Evolutionary conservation across 257 asterid genomes (phyloP).

Genomic region (Nicotiana otophora): DNA sequence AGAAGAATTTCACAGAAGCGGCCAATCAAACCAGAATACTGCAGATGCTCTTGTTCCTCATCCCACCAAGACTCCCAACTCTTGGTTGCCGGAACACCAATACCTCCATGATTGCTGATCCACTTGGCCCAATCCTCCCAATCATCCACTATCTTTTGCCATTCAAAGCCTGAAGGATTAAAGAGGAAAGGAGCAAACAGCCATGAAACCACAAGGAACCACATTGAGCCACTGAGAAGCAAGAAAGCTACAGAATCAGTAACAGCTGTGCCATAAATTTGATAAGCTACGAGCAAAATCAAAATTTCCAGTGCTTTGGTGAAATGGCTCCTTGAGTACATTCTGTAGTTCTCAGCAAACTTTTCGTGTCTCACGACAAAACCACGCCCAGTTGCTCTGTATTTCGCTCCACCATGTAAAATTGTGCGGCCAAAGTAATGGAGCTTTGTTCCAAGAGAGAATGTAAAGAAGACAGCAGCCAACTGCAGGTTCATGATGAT

Average conservation of each 20-base stretch:
- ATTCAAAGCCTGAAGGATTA: conserved; percentile 93
- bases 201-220: conserved; percentile 89
- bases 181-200: conserved; percentile 86
- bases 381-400: conserved; percentile 98
- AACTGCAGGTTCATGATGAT: conserved; percentile 92
- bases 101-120: conserved; percentile 73
- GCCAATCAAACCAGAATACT: conserved; percentile 60
- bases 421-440: conserved; percentile 93
- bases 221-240: conserved; percentile 55
- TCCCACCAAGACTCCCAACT: conserved; percentile 99
- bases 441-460: conserved; percentile 89
- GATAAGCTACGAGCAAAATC: conserved; percentile 63
- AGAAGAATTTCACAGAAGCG: conserved; percentile 66
- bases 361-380: conserved; percentile 89
- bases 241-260: conserved; percentile 20
- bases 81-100: conserved; percentile 82
- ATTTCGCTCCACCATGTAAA: conserved; percentile 91
- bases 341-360: conserved; percentile 85
- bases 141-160: conserved; percentile 98
- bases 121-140: conserved; percentile 92
- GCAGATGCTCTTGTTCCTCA: conserved; percentile 90
- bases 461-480: conserved; percentile 87
- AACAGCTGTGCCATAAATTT: conserved; percentile 46
- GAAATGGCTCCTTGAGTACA: conserved; percentile 95
- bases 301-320: conserved; percentile 77